These are phyloP conservation scores for Panellus pusillus DNA, from an alignment of 768 basidiomycete genomes.

Conservation along the genomic window DNA sequence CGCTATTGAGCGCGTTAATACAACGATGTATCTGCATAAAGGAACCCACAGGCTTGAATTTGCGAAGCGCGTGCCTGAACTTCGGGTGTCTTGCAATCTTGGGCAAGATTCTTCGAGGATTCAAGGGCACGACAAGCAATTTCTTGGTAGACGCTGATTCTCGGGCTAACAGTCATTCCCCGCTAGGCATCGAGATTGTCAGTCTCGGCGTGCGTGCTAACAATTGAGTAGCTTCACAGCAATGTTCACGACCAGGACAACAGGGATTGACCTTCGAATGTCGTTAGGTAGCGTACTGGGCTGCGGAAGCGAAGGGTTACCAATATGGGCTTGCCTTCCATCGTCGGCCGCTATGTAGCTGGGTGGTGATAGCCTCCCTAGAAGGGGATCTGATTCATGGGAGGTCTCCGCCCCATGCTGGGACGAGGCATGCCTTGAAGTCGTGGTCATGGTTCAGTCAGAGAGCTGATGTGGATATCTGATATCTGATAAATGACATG, in stretches of 20 bases:
- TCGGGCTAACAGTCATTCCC: slow-evolving; percentile 75
- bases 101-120: neutral
- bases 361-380: neutral
- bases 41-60: slow-evolving; percentile 60
- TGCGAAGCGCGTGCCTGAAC: slow-evolving; percentile 70
- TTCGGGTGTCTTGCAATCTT: slow-evolving; percentile 35
- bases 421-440: neutral
- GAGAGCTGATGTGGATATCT: neutral
- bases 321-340: slow-evolving; percentile 47
- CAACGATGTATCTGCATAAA: neutral
- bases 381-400: neutral
- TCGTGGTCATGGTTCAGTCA: slow-evolving; percentile 3
- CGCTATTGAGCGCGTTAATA: slow-evolving; percentile 29
- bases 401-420: slow-evolving; percentile 1
- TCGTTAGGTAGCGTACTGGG: too few relatives aligned
- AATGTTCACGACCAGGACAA: slow-evolving; percentile 63
- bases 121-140: slow-evolving; percentile 63
- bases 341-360: neutral
- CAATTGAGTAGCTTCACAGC: slow-evolving; percentile 45
- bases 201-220: slow-evolving; percentile 2
- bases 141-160: slow-evolving; percentile 78
- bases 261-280: slow-evolving; percentile 63
- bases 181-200: slow-evolving; percentile 44
- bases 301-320: slow-evolving; percentile 24
- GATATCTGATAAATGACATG: neutral